Conservation (phyloP, 495 filamentous ascomycete genomes). For the Aspergillus cavernicola region DNA sequence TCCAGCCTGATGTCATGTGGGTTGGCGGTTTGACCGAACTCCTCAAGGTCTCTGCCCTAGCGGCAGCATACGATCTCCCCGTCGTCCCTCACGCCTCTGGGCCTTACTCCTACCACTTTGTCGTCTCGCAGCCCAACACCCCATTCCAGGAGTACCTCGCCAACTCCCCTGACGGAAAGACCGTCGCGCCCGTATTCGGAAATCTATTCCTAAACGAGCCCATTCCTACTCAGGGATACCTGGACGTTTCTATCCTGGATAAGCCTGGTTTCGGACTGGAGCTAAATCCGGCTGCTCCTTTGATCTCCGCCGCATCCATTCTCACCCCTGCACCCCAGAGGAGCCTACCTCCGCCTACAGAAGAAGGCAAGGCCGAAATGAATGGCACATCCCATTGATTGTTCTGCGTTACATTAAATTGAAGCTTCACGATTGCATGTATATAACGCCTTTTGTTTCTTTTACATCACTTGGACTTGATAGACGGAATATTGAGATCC, state of each 20-base stretch:
- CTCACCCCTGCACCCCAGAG: slow-evolving; percentile 68
- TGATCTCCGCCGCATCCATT: slow-evolving; percentile 69
- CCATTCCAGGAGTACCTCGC: slow-evolving; percentile 95
- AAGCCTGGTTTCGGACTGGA: slow-evolving; percentile 90
- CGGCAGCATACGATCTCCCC: slow-evolving; percentile 86
- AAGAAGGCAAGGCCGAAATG: slow-evolving; percentile 21
- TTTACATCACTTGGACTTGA: neutral
- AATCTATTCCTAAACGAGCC: slow-evolving; percentile 89
- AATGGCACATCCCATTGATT: slow-evolving; percentile 20
- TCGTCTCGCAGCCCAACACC: slow-evolving; percentile 82
- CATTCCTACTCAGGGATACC: slow-evolving; percentile 75
- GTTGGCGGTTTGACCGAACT: slow-evolving; percentile 88
- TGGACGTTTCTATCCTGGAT: slow-evolving; percentile 73
- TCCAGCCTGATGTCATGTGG: slow-evolving; percentile 97
- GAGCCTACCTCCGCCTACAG: slow-evolving; percentile 45
- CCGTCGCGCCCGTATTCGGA: slow-evolving; percentile 84
- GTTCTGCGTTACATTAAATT: neutral
- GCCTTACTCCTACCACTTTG: slow-evolving; percentile 92
- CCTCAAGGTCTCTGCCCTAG: slow-evolving; percentile 82
- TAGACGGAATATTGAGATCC: slow-evolving; percentile 5
- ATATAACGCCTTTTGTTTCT: slow-evolving; percentile 2
- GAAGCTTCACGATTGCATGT: slow-evolving; percentile 1
- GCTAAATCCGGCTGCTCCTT: slow-evolving; percentile 71
- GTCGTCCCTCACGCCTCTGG: slow-evolving; percentile 93
- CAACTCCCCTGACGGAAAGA: slow-evolving; percentile 86